Base-by-base conservation (phyloP, 2,329 filamentous ascomycete species). In the Sclerotiophoma versabilis region DNA sequence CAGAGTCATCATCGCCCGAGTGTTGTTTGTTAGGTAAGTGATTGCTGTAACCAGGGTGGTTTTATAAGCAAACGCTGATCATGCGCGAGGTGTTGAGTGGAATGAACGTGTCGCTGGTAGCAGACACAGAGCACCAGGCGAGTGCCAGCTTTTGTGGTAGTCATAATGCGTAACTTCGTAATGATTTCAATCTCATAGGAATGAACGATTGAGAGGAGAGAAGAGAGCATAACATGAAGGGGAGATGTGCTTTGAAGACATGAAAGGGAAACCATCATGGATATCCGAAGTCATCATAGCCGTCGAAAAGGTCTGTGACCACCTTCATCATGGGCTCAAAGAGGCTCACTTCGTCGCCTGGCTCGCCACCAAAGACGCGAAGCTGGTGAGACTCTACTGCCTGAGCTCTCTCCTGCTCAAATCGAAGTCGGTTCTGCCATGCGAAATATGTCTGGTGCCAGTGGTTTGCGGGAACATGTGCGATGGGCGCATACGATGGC, bases 301-400 rank as follows among this genome's bases (percentile, higher is more conserved):
- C 77, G 50, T 78, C 70, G 59, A 80, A 80, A 12, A 80, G 70
- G 57, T 75, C 73, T 47, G 76, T 76, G 17, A 80, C 77, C 10
- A 80, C 78, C 64, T 77, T 76, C 54, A 80, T 62, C 78, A 80
- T 80, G 2, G 76, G 73, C 44, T 75, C 77, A 44, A 77, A 69
- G 12, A 80, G 70, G 55, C 69, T 70, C 62, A 68, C 67, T 59
- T 79, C 77, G 53, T 79, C 76, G 48, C 74, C 75, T 38, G 67
- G 73, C 47, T 75, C 68, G 23, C 77, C 77, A 17, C 78, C 78
- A 60, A 80, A 80, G 57, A 79, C 70, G 26, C 77, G 72, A 36
- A 76, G 66, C n/a, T 71, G 68, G 46, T 76, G 70, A 27, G 60
- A 67, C 57, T 75, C 74, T 52, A 73, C 38, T 26, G 64, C 64